Evolutionary conservation across 331 rosid species (phyloP).

Genomic region (Malus hybrid): DNA sequence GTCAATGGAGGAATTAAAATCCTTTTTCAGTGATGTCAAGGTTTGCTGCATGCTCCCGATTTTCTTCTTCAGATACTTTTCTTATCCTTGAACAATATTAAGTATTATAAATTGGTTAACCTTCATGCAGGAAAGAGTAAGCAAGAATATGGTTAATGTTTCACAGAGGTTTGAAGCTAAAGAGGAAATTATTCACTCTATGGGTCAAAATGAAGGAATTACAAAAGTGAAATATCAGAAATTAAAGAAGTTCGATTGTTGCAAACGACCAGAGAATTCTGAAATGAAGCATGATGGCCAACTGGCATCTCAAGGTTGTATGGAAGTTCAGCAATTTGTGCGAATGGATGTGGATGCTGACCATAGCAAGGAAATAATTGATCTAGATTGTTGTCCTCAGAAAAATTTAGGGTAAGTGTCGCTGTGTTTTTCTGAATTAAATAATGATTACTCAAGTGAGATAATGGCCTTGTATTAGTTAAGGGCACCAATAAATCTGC

Average conservation of each 20-base stretch:
- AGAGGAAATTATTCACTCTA: constrained; percentile 18
- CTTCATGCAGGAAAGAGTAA: constrained; percentile 55
- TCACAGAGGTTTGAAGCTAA: constrained; percentile 22
- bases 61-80: constrained; percentile 4
- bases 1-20: constrained; percentile 53
- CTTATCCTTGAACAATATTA: neutral
- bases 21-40: constrained; percentile 61
- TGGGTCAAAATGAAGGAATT: constrained; percentile 25
- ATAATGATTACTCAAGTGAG: neutral
- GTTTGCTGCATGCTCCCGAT: constrained; percentile 27
- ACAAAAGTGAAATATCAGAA: constrained; percentile 34
- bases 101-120: constrained; percentile 8
- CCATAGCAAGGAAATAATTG: constrained; percentile 28
- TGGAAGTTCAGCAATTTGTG: constrained; percentile 27
- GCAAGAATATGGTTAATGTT: constrained; percentile 31
- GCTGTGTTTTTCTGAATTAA: neutral
- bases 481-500: neutral
- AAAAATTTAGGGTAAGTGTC: constrained; percentile 45
- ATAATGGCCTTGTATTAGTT: neutral
- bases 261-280: constrained; percentile 24
- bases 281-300: constrained; percentile 20
- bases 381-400: constrained; percentile 35
- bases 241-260: constrained; percentile 23
- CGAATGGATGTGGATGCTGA: constrained; percentile 20
- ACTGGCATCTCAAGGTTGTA: constrained; percentile 32